Base-by-base conservation (phyloP, 169 alveolate genomes). In the Eimeria necatrix region DNA sequence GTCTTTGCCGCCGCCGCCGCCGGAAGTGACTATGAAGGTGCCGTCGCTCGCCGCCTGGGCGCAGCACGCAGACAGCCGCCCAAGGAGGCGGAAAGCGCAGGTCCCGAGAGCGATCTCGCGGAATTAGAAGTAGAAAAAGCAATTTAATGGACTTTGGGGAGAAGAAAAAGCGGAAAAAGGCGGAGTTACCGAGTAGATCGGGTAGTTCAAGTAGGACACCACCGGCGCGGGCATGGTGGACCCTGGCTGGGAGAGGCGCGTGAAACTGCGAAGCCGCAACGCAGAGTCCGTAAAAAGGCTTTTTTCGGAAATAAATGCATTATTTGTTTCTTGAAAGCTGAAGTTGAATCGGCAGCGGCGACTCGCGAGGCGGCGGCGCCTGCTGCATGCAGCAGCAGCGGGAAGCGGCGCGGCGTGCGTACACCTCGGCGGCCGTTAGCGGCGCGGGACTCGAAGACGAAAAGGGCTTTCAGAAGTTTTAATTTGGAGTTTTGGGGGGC, bases 1-100 rank as follows among this genome's bases (percentile, higher is more conserved):
- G 22, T 89, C 88, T 18, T 81, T 59, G n/a, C 94, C 94, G 53
- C 94, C 94, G 68, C 94, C 94, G 14, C 94, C 94, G 61, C 94
- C 94, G 16, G 94, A 89, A 20, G 94, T 89, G n/a, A 81, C 88
- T 32, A 89, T 48, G 89, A 89, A 22, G 0, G 46, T 22, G 6
- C 94, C 94, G 56, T 89, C 89, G 53, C 85, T 89, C 16, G 94
- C 94, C 16, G 83, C 83, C 94, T 89, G 76, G n/a, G 48, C 26
- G 22, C 49, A 51, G 56, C 22, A 32, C 9, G 48, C 61, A 80
- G 20, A 56, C 12, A 18, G 68, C 20, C 22, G 68, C 68, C 12
- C 20, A 18, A 18, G 4, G 20, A 18, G 68, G 68, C 68, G 12
- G 68, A 56, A 56, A 56, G 68, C 12, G 68, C 12, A 18, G 22